Base-by-base conservation (phyloP, 345 rosid species). In the Mallotus nudiflorus region DNA sequence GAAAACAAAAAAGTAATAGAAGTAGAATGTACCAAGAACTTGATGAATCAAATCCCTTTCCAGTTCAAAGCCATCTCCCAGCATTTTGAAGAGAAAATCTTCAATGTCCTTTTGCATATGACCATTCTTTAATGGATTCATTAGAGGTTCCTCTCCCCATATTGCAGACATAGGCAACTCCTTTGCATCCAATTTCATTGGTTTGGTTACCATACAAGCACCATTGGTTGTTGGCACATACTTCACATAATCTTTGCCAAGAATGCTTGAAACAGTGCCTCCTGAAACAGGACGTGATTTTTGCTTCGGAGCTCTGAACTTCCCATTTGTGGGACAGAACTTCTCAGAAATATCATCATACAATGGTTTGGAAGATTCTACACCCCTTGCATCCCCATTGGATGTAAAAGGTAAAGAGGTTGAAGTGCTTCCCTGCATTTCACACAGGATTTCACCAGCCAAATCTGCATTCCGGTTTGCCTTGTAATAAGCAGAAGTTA, bases 41-140 rank as follows among this genome's bases (percentile, higher is more conserved):
- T 48, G 52, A 12, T 11, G 81, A 53, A 77, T 63, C 66, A 67
- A 28, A 27, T 72, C 74, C 76, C 81, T 76, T n/a, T 71, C 71
- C 51, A 83, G 76, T 77, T 65, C 71, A 69, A 82, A 84, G 42
- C 88, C 91, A 57, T 70, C 80, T 60, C 84, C 89, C 13, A 85
- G 83, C 81, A 85, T 66, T 75, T 76, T 82, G 79, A 82, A 73
- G 59, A 85, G 68, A 73, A 87, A 82, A 57, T 78, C 83, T 68
- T 82, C 87, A 70, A 77, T 78, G 44, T 85, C 81, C 67, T 80
- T 77, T 8, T 67, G 83, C 77, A 81, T 63, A 61, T 9, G 45
- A 13, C 74, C 67, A 37, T 72, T 18, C 64, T 49, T 81, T 39
- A 70, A 20, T 20, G 56, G 60, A 52, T 57, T 58, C 11, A 5